phyloP scores from a whole-genome alignment of 1,284 basidiomycete genomes.

The Cutaneotrichosporon dermatis region DNA sequence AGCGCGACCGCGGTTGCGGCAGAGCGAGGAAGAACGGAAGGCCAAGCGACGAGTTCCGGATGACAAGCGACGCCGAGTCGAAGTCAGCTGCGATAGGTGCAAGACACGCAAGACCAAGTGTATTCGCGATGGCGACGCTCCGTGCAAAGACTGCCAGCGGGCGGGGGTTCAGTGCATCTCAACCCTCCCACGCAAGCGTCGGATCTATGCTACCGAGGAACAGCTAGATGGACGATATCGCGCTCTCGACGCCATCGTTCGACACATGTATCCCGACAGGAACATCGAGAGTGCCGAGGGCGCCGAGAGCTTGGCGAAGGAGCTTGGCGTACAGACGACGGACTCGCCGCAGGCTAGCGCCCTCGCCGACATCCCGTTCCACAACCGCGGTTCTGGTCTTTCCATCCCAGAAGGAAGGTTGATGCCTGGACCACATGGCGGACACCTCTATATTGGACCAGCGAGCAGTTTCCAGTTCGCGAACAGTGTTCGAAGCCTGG shows the following conservation, averaged over 20 bases:
- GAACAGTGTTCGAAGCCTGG: conserved; percentile 8
- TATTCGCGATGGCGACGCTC: conserved; percentile 6
- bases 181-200: conserved; percentile 16
- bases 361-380: not conserved
- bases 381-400: not conserved
- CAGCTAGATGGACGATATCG: conserved; percentile 9
- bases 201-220: conserved; percentile 8
- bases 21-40: not conserved
- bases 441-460: conserved; percentile 22
- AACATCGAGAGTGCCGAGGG: conserved; percentile 14
- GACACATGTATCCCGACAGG: conserved; percentile 13
- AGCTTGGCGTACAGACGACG: not conserved
- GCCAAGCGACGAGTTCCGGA: not conserved
- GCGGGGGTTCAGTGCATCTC: conserved; percentile 14
- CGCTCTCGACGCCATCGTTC: conserved; percentile 15
- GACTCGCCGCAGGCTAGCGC: not conserved
- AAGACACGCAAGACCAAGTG: conserved; percentile 18
- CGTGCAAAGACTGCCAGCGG: conserved; percentile 18
- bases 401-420: conserved; percentile 22
- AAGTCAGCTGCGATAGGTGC: conserved; percentile 20
- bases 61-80: conserved; percentile 1
- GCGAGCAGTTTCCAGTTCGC: conserved; percentile 22
- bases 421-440: conserved; percentile 20
- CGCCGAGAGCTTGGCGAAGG: conserved; percentile 3
- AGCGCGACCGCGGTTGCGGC: not conserved